phyloP scores from a whole-genome alignment of 495 filamentous ascomycete species.

The Podospora didyma region DNA sequence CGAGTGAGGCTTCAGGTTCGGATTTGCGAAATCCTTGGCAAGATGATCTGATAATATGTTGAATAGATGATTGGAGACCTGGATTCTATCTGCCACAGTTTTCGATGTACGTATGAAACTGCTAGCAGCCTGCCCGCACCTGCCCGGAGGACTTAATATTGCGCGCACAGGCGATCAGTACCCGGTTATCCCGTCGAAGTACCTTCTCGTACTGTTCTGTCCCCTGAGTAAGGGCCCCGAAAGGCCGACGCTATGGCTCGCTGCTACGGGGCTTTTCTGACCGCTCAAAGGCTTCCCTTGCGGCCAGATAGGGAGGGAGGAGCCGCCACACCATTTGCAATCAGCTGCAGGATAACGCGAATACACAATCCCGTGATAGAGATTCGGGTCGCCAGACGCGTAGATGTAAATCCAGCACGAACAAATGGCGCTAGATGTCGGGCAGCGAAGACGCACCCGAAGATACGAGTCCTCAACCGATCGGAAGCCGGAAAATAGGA shows the following conservation, averaged over 20 bases:
- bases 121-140: background rate
- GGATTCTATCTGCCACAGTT: too few species aligned
- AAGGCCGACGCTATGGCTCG: background rate
- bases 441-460: conserved; percentile 20
- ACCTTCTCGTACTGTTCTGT: conserved; percentile 20
- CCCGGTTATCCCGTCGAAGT: conserved; percentile 14
- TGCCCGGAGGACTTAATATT: background rate
- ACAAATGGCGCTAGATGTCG: conserved; percentile 6
- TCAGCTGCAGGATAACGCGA: conserved; percentile 10
- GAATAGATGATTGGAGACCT: too few species aligned
- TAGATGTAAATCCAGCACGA: conserved; percentile 1
- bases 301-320: conserved; percentile 12
- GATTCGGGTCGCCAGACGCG: conserved; percentile 10
- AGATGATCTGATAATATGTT: background rate
- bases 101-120: too few species aligned
- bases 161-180: conserved; percentile 13
- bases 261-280: conserved; percentile 1
- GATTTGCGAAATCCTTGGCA: background rate
- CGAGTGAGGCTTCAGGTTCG: background rate
- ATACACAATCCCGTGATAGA: conserved; percentile 4
- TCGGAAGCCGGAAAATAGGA: conserved; percentile 8
- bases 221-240: background rate
- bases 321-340: conserved; percentile 10
- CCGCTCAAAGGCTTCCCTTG: conserved; percentile 1
- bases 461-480: conserved; percentile 1